Conservation (phyloP, 306 rosid species). For the Cicer yamashitae region DNA sequence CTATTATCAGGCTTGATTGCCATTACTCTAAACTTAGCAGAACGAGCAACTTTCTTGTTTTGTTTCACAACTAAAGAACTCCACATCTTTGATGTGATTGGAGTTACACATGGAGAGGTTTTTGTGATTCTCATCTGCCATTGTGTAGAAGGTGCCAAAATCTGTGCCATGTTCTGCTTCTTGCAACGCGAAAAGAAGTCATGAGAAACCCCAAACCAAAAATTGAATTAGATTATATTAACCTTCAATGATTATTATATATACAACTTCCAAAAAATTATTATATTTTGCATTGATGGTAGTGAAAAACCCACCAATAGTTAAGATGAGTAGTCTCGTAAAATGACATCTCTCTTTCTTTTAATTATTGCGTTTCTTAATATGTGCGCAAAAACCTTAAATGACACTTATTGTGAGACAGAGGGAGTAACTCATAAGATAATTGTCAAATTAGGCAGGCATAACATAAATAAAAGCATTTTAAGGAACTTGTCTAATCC, state of each 20-base stretch:
- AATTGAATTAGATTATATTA: background rate
- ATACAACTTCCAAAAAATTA: too few relatives aligned
- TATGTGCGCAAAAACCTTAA: too few relatives aligned
- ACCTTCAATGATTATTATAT: too few relatives aligned
- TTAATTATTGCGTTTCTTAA: too few relatives aligned
- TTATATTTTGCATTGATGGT: too few relatives aligned
- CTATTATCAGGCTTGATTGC: slow-evolving; percentile 65
- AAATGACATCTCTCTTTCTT: too few relatives aligned
- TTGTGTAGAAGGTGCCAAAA: slow-evolving; percentile 92
- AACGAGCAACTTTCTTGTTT: slow-evolving; percentile 64
- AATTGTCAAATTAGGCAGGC: background rate
- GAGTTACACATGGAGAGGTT: slow-evolving; percentile 55
- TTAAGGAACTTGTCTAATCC: slow-evolving; percentile 18
- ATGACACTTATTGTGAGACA: too few relatives aligned
- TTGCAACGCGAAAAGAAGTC: slow-evolving; percentile 35
- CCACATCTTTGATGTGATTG: slow-evolving; percentile 78
- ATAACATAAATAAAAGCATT: slow-evolving; percentile 34
- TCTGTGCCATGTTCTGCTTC: slow-evolving; percentile 87
- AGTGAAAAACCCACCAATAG: too few relatives aligned
- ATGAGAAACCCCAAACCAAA: slow-evolving; percentile 32
- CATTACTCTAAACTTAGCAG: slow-evolving; percentile 67
- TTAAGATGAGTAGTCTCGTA: too few relatives aligned
- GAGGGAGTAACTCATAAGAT: background rate
- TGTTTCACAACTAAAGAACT: slow-evolving; percentile 71
- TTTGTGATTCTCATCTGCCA: slow-evolving; percentile 78